Percentiles rank a stretch among this genome's conserved stretches.
phyloP scores from a whole-genome alignment of 441 rosid genomes.

The Viola pubescens region DNA sequence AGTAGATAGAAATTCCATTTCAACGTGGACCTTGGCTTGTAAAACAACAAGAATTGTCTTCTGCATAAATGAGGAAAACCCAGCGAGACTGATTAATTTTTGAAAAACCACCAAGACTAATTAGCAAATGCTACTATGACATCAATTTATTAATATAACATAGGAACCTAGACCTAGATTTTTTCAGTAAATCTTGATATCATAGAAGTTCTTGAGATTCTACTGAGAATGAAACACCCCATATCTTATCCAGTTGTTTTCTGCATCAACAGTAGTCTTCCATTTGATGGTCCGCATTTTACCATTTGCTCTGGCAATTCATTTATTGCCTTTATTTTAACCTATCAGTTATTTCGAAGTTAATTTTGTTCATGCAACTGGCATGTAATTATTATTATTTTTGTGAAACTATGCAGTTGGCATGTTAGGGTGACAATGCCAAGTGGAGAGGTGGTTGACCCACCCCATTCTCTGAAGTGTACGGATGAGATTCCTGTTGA shows the following conservation, averaged over 20 bases:
- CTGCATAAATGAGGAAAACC: no score
- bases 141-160: neutral
- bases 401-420: constrained; percentile 53
- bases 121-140: neutral
- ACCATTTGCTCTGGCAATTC: no score
- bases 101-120: neutral
- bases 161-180: neutral
- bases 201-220: no score
- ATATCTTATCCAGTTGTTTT: neutral
- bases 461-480: constrained; percentile 66
- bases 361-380: constrained; percentile 33
- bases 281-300: neutral
- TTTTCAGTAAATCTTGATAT: no score
- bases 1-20: no score
- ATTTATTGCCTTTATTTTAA: no score
- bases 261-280: neutral
- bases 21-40: no score
- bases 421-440: constrained; percentile 60
- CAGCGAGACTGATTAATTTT: no score
- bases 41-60: no score
- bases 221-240: neutral
- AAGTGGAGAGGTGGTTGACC: constrained; percentile 47
- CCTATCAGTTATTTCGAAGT: no score
- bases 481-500: constrained; percentile 52
- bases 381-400: constrained; percentile 25